Conservation (phyloP, 202 grass and related monocot genomes). For the Setaria italica region DNA sequence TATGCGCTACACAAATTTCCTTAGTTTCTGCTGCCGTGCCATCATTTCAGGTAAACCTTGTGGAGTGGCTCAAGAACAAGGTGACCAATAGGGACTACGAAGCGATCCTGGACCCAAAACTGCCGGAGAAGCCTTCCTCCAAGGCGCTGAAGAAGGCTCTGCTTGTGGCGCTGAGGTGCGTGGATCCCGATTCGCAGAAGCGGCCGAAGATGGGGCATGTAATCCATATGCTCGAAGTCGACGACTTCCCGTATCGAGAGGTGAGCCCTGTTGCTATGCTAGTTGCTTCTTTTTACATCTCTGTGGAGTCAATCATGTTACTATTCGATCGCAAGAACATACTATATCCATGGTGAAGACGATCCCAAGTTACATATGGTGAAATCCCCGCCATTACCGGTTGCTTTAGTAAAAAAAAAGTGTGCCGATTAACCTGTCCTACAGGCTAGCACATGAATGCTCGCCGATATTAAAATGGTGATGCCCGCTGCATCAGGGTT, state of each 20-base stretch:
- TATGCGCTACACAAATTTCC: background rate
- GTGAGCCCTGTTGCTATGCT: conserved; percentile 42
- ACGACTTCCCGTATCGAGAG: conserved; percentile 90
- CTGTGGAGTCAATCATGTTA: conserved; percentile 16
- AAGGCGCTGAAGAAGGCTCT: conserved; percentile 89
- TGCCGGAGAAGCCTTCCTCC: conserved; percentile 73
- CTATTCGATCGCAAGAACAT: conserved; percentile 35
- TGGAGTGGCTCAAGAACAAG: conserved; percentile 93
- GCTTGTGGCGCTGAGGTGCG: conserved; percentile 82
- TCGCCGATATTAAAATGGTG: conserved; percentile 19
- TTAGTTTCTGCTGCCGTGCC: background rate
- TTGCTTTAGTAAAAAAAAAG: background rate
- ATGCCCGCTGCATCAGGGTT: conserved; percentile 25
- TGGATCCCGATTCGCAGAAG: conserved; percentile 88
- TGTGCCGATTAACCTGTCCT: background rate
- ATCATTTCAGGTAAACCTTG: conserved; percentile 75
- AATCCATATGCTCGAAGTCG: conserved; percentile 95
- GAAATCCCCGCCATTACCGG: conserved; percentile 16
- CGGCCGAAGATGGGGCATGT: conserved; percentile 93
- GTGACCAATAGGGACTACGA: conserved; percentile 88
- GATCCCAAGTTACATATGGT: conserved; percentile 30
- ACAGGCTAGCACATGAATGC: background rate
- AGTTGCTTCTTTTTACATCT: background rate
- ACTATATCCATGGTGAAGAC: background rate
- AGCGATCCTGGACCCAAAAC: conserved; percentile 75